Conservation (phyloP, 495 filamentous ascomycete species). For the Podospora bellae-mahoneyi region DNA sequence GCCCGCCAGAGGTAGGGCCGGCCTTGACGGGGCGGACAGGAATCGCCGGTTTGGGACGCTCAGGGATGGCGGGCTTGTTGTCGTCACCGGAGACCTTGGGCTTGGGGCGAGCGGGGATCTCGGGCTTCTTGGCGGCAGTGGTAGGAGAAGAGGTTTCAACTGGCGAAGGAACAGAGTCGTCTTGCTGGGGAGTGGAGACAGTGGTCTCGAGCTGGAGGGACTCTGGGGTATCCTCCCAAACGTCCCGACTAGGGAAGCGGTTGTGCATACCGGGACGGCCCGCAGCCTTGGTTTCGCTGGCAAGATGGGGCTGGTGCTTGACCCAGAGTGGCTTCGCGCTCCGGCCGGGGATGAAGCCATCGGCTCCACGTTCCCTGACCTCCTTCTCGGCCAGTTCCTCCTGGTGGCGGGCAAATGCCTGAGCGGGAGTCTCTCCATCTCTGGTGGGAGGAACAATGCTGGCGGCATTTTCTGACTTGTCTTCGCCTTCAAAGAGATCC, state of each 20-base stretch:
- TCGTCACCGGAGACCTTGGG: slow-evolving; percentile 23
- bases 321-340: slow-evolving; percentile 47
- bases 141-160: slow-evolving; percentile 25
- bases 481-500: slow-evolving; percentile 59
- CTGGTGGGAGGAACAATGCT: slow-evolving; percentile 29
- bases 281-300: slow-evolving; percentile 44
- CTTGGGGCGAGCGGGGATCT: slow-evolving; percentile 28
- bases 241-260: slow-evolving; percentile 88
- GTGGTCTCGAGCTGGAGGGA: slow-evolving; percentile 77
- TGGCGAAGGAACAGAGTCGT: slow-evolving; percentile 34
- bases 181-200: slow-evolving; percentile 60
- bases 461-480: slow-evolving; percentile 42
- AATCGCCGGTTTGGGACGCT: slow-evolving; percentile 74
- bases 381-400: slow-evolving; percentile 55
- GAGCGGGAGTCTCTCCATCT: slow-evolving; percentile 48
- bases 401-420: slow-evolving; percentile 52
- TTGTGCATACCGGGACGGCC: slow-evolving; percentile 51
- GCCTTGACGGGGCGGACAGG: slow-evolving; percentile 66
- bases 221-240: slow-evolving; percentile 95
- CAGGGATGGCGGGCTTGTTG: slow-evolving; percentile 43
- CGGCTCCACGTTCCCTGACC: slow-evolving; percentile 31
- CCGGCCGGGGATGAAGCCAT: slow-evolving; percentile 46
- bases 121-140: slow-evolving; percentile 28
- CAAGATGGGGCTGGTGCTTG: slow-evolving; percentile 42
- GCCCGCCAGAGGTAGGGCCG: slow-evolving; percentile 29